Conservation (phyloP, 148 eudicot species). For the Chenopodium berlandieri region DNA sequence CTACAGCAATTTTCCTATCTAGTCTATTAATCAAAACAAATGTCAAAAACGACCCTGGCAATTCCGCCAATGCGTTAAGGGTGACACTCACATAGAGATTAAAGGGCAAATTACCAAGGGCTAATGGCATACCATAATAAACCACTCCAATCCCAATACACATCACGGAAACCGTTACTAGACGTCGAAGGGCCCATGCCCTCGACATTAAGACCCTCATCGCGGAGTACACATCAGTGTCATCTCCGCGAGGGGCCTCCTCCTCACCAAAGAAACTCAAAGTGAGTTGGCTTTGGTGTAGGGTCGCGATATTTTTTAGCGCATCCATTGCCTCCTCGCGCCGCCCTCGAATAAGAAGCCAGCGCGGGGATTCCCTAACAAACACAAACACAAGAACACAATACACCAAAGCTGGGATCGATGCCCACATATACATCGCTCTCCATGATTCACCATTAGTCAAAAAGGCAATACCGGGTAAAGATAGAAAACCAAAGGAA, state of each 20-base stretch:
- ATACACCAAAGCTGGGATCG: slow-evolving; percentile 45
- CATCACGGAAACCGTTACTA: slow-evolving; percentile 34
- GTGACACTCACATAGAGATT: slow-evolving; percentile 51
- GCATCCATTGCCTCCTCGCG: slow-evolving; percentile 47
- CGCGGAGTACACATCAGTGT: slow-evolving; percentile 42
- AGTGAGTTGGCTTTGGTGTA: slow-evolving; percentile 26
- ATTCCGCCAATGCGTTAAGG: slow-evolving; percentile 58
- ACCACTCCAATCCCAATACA: slow-evolving; percentile 59
- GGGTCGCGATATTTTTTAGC: slow-evolving; percentile 36
- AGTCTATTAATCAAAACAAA: slow-evolving; percentile 40
- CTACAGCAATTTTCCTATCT: slow-evolving; percentile 32
- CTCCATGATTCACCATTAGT: slow-evolving; percentile 49
- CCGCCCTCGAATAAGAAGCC: slow-evolving; percentile 59
- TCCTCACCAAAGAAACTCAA: slow-evolving; percentile 36
- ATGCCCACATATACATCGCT: slow-evolving; percentile 50
- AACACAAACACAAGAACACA: slow-evolving; percentile 33
- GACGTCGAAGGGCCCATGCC: slow-evolving; percentile 44
- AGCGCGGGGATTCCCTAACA: slow-evolving; percentile 64
- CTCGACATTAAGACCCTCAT: slow-evolving; percentile 36
- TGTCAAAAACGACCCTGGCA: slow-evolving; percentile 40
- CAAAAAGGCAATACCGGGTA: slow-evolving; percentile 52
- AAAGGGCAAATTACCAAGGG: slow-evolving; percentile 48
- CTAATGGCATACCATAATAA: slow-evolving; percentile 70
- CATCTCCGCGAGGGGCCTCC: slow-evolving; percentile 15
- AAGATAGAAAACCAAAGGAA: slow-evolving; percentile 54